Base-by-base conservation (phyloP, 2,329 filamentous ascomycete genomes). In the Phaeosphaeriaceae sp. region DNA sequence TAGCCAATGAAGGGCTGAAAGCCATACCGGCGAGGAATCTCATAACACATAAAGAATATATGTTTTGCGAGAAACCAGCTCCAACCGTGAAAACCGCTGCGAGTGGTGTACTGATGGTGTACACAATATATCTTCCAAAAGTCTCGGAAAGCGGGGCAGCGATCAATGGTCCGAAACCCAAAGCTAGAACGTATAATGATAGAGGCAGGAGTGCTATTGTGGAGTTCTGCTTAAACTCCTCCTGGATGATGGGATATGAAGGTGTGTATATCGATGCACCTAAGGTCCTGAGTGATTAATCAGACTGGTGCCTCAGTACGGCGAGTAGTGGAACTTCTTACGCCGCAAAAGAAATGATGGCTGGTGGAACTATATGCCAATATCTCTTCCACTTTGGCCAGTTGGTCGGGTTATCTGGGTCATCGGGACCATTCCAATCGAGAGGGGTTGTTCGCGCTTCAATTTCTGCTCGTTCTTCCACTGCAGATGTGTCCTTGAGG, bases 41-140 rank as follows among this genome's bases (percentile, higher is more conserved):
- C 63, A 84, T 86, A 48, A 92, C 81, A 18, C 89, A 76, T 16
- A 93, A 76, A 0, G 87, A 86, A 63, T 87, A 85, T 37, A 92
- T 79, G 52, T 87, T 87, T 62, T 89, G 86, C 51, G 72, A 70
- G 20, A 77, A 71, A 0, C 75, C 75, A 9, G 73, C 66, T 3
- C 75, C 75, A 0, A 77, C 48, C 1, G 70, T 72, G 54, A 79
- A 76, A 9, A 80, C 81, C 4, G 83, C 83, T 6, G 84, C 87
- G 36, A 84, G 79, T 6, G 81, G 84, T 48, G 89, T 80, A 40
- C 83, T 84, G 70, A 88, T 85, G 56, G 89, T 70, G 50, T 86
- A 86, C 67, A 92, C 90, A 23, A 88, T 70, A 28, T 12, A 37
- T 34, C 84, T 73, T 2, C 85, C 84, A 16, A 79, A 69, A 0